These are phyloP conservation scores for Rhodamnia argentea DNA, from an alignment of 345 rosid genomes.

Conservation along the genomic window DNA sequence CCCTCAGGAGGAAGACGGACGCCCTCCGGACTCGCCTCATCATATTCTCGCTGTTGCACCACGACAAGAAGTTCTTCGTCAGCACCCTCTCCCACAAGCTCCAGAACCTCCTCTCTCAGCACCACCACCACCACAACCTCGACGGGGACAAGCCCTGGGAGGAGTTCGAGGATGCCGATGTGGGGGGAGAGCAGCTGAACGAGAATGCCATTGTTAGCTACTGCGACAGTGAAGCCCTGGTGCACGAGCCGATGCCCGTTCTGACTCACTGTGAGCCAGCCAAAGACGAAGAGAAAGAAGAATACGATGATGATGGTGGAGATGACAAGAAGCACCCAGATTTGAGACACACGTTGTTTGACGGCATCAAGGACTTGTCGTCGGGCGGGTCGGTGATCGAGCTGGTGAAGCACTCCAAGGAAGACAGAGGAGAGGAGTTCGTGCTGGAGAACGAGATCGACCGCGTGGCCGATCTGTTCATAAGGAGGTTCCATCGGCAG, in stretches of 20 bases:
- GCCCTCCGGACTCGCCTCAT: slow-evolving; percentile 50
- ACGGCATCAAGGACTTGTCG: neutral
- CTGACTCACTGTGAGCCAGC: neutral
- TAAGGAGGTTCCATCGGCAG: slow-evolving; percentile 55
- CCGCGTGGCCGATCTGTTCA: slow-evolving; percentile 66
- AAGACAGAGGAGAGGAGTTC: slow-evolving; percentile 58
- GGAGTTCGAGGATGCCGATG: neutral
- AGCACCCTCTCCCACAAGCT: slow-evolving; percentile 50
- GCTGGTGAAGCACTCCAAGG: slow-evolving; percentile 51
- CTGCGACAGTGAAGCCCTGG: neutral
- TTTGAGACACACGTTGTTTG: slow-evolving; percentile 36
- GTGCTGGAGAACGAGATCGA: slow-evolving; percentile 80
- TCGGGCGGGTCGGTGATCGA: slow-evolving; percentile 72
- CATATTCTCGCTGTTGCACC: slow-evolving; percentile 44
- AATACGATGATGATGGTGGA: neutral
- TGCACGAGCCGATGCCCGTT: neutral
- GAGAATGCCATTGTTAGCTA: neutral
- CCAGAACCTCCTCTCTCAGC: slow-evolving; percentile 12
- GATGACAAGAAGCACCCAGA: slow-evolving; percentile 40
- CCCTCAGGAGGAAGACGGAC: slow-evolving; percentile 48
- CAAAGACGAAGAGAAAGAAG: neutral
- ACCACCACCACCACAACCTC: neutral
- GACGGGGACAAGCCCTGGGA: neutral
- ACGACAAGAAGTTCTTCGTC: slow-evolving; percentile 41
- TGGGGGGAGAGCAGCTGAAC: neutral